Conservation (phyloP, 148 eudicot species). For the Vaccinium darrowii region DNA sequence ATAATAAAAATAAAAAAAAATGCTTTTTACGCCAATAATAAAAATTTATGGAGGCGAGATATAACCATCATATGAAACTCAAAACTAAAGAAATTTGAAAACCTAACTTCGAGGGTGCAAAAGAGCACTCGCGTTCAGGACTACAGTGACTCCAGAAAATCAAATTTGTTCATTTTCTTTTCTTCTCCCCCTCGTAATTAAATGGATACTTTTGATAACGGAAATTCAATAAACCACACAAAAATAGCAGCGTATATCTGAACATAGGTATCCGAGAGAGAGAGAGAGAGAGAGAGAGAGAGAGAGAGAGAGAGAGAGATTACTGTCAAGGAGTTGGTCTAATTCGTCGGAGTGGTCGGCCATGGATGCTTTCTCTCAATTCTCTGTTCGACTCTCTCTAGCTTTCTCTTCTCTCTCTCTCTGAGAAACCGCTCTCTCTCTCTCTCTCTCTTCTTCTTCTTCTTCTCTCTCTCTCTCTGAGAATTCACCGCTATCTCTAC, state of each 20-base stretch:
- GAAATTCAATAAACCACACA: not conserved
- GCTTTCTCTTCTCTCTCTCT: not conserved
- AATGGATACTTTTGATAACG: not conserved
- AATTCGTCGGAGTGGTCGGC: constrained; percentile 12
- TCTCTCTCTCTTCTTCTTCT: not conserved
- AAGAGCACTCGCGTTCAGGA: not conserved
- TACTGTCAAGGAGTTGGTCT: constrained; percentile 14
- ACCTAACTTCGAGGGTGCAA: not conserved
- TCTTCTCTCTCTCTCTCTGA: not conserved
- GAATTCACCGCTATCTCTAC: not conserved
- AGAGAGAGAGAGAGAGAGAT: not conserved
- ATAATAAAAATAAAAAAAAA: not conserved
- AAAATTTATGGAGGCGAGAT: not conserved
- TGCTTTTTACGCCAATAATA: not conserved
- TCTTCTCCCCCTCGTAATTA: not conserved
- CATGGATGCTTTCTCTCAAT: not conserved
- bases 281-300: not conserved
- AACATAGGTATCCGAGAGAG: not conserved
- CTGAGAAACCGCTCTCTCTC: not conserved
- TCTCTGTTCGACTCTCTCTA: not conserved
- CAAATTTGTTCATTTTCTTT: not conserved
- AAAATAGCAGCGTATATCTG: too few species aligned
- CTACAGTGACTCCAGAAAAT: not conserved
- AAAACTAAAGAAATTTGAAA: not conserved
- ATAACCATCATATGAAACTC: not conserved